Evolutionary conservation across 768 basidiomycete genomes (phyloP), one percentile per base, ranked within the genome.

Genomic region (Asterophora lycoperdoides): DNA sequence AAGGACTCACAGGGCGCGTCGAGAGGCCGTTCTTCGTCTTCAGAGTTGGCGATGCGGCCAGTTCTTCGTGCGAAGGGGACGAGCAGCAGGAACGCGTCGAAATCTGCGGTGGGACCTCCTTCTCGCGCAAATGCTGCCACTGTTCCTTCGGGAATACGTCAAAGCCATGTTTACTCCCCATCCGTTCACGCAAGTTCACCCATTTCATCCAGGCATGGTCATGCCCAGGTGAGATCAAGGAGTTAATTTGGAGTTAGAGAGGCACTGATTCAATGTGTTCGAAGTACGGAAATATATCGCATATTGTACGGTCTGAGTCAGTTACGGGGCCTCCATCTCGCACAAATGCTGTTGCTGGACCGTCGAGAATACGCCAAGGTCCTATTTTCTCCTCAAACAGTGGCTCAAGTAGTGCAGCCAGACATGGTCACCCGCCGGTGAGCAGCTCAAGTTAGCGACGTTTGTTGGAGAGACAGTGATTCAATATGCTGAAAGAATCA

Each of bases 161-260:
- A 38, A 4, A 6, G 19, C 29, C 20, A 19, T 8, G 20, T 18
- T 17, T 30, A 40, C 13, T 13, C 13, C 19, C 19, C 29, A 10
- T 8, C 6, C 13, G 23, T 10, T n/a, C 7, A 4, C 28, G 40
- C 18, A 19, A 23, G 35, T 10, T 7, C 20, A 10, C 26, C 17
- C 5, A 23, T 23, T 10, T 7, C 20, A 10, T 36, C 17, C 5
- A 18, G 26, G 19, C 26, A 28, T 37, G 23, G 11, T 29, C 23
- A 32, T 17, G 11, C 6, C 19, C 45, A 46, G 45, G 45, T 46
- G 38, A 38, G 17, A n/a, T n/a, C n/a, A n/a, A n/a, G n/a, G n/a
- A n/a, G n/a, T n/a, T n/a, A n/a, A n/a, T n/a, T n/a, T n/a, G n/a
- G n/a, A n/a, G n/a, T n/a, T n/a, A n/a, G n/a, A n/a, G 30, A 9